A percentile compares a stretch with the other conserved stretches of the same genome.
These are phyloP conservation scores for Amoebophrya sp. DNA, from an alignment of 169 alveolate genomes.

Conservation along the genomic window DNA sequence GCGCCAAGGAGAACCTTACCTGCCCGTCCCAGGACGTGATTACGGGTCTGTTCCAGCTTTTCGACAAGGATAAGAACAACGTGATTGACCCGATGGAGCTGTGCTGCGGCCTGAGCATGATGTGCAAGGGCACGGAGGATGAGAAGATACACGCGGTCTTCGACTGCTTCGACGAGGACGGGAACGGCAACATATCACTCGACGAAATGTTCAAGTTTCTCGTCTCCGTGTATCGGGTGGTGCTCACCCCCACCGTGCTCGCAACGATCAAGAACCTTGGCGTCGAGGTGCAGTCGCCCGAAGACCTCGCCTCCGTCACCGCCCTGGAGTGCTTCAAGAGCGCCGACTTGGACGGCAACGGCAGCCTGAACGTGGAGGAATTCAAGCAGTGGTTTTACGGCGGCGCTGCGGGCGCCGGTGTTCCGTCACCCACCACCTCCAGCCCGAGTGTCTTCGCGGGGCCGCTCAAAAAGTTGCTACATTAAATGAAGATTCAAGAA, in stretches of 20 bases:
- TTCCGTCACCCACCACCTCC: too few species aligned
- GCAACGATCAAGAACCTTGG: neutral
- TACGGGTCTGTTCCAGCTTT: neutral
- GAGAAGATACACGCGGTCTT: constrained; percentile 29
- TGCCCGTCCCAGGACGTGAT: neutral
- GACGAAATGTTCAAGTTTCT: constrained; percentile 31
- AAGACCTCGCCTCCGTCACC: constrained; percentile 28
- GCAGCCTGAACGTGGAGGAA: neutral
- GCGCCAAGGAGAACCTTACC: neutral
- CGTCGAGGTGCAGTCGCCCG: neutral
- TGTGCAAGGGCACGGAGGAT: constrained; percentile 36
- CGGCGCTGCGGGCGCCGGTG: too few species aligned
- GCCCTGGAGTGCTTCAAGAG: constrained; percentile 32
- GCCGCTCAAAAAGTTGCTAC: too few species aligned
- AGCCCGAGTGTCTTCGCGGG: too few species aligned
- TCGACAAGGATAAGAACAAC: constrained; percentile 30
- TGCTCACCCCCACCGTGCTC: constrained; percentile 15
- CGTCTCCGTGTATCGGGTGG: constrained; percentile 21
- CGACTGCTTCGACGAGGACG: constrained; percentile 22
- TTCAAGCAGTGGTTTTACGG: neutral
- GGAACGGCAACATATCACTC: constrained; percentile 29
- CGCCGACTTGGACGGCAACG: neutral
- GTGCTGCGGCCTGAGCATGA: constrained; percentile 4
- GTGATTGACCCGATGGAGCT: constrained; percentile 35
- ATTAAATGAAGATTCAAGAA: too few species aligned